A percentile compares a stretch with the other conserved stretches of the same genome.
Evolutionary conservation across 1,284 basidiomycete species (phyloP).

Genomic region (Moesziomyces sp.): DNA sequence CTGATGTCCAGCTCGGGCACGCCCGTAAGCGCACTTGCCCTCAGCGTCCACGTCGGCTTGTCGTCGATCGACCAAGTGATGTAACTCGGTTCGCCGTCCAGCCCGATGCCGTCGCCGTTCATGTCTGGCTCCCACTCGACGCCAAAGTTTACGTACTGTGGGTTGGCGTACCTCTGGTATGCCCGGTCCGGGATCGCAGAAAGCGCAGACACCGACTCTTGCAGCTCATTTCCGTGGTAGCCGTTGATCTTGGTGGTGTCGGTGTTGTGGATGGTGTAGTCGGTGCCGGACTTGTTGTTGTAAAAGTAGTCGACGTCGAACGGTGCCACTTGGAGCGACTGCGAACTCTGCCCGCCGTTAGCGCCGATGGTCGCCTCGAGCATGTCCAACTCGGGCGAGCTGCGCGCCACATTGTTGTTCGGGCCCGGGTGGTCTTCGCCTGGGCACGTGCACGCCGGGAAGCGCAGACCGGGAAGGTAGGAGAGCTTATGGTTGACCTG

Average conservation of each 20-base stretch:
- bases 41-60: conserved; percentile 56
- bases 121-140: conserved; percentile 65
- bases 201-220: conserved; percentile 59
- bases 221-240: conserved; percentile 57
- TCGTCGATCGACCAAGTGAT: conserved; percentile 61
- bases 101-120: conserved; percentile 45
- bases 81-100: conserved; percentile 63
- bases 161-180: conserved; percentile 23
- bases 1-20: conserved; percentile 39
- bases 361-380: conserved; percentile 71
- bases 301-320: conserved; percentile 60
- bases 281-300: conserved; percentile 22
- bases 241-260: conserved; percentile 47
- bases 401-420: conserved; percentile 53
- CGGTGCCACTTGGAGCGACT: conserved; percentile 64
- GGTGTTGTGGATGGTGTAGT: conserved; percentile 41
- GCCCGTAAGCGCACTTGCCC: conserved; percentile 22
- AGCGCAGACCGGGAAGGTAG: conserved; percentile 53
- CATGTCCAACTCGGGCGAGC: conserved; percentile 64
- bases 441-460: conserved; percentile 55
- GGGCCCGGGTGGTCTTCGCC: conserved; percentile 60
- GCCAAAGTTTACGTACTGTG: conserved; percentile 47
- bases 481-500: conserved; percentile 33
- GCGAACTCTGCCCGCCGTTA: conserved; percentile 43
- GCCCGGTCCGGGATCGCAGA: conserved; percentile 46